These are phyloP conservation scores for Cryphonectria nitschkei DNA, from an alignment of 2,329 filamentous ascomycete species.

Conservation along the genomic window DNA sequence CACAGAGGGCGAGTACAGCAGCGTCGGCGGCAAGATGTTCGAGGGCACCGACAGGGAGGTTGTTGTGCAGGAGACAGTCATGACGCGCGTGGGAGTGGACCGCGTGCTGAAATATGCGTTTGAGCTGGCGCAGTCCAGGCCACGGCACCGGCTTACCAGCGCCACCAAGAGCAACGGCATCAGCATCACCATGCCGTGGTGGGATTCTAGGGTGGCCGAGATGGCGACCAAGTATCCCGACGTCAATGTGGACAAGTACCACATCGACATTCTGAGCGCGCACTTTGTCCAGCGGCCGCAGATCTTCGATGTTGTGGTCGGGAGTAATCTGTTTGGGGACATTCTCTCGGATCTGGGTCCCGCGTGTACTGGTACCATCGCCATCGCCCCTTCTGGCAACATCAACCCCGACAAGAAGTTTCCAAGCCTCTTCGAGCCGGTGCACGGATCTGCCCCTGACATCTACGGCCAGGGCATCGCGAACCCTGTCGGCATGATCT, in stretches of 20 bases:
- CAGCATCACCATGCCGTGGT: conserved; percentile 67
- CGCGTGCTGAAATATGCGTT: conserved; percentile 65
- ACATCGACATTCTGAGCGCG: conserved; percentile 67
- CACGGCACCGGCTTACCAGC: conserved; percentile 60
- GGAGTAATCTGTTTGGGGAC: conserved; percentile 63
- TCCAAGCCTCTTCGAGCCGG: conserved; percentile 66
- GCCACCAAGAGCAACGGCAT: conserved; percentile 70
- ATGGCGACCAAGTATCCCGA: conserved; percentile 59
- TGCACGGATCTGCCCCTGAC: conserved; percentile 67
- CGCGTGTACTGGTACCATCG: conserved; percentile 66
- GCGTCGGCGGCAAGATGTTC: conserved; percentile 64
- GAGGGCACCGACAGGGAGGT: conserved; percentile 60
- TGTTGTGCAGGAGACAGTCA: conserved; percentile 63
- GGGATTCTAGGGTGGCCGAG: conserved; percentile 61
- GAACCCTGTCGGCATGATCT: conserved; percentile 69
- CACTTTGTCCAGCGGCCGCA: conserved; percentile 62
- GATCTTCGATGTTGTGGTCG: conserved; percentile 63
- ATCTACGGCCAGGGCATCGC: conserved; percentile 66
- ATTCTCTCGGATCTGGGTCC: conserved; percentile 68
- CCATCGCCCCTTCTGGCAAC: conserved; percentile 67
- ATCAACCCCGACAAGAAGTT: conserved; percentile 63
- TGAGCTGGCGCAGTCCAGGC: conserved; percentile 58
- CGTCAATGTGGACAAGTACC: conserved; percentile 63
- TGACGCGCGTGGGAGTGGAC: conserved; percentile 62
- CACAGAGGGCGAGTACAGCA: conserved; percentile 66